A percentile compares a stretch with the other conserved stretches of the same genome.
These are phyloP conservation scores for Boletus bicolor DNA, from an alignment of 768 basidiomycete species.

Conservation along the genomic window DNA sequence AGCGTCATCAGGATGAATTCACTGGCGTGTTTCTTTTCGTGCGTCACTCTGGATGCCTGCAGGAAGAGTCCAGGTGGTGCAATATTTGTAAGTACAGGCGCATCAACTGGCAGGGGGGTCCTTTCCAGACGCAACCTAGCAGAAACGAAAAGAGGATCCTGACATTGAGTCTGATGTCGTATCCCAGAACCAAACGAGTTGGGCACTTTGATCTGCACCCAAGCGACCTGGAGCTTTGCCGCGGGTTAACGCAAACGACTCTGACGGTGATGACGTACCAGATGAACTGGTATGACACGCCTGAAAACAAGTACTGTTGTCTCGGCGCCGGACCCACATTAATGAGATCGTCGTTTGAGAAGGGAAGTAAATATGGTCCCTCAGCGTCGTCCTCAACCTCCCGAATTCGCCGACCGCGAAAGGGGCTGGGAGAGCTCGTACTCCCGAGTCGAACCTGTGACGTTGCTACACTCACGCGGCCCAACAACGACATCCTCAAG, in stretches of 20 bases:
- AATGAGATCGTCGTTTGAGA: slow-evolving; percentile 32
- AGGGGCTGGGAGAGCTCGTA: slow-evolving; percentile 19
- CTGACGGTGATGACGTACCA: slow-evolving; percentile 35
- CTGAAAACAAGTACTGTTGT: slow-evolving; percentile 14
- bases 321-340: slow-evolving; percentile 16
- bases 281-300: slow-evolving; percentile 33
- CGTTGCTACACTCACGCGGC: slow-evolving; percentile 11
- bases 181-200: slow-evolving; percentile 39
- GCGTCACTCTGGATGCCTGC: neutral
- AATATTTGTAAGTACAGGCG: slow-evolving; percentile 6
- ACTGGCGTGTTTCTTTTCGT: neutral
- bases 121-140: slow-evolving; percentile 11
- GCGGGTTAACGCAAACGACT: slow-evolving; percentile 30
- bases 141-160: slow-evolving; percentile 44
- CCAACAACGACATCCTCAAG: slow-evolving; percentile 12
- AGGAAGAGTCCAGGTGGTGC: neutral
- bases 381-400: slow-evolving; percentile 29
- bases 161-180: slow-evolving; percentile 43
- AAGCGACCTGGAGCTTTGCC: slow-evolving; percentile 45
- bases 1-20: neutral
- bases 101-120: slow-evolving; percentile 21
- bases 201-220: slow-evolving; percentile 82
- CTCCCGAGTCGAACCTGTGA: slow-evolving; percentile 27
- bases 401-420: slow-evolving; percentile 27
- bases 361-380: slow-evolving; percentile 32